These are phyloP conservation scores for Colletotrichum somersetense DNA, from an alignment of 2,329 filamentous ascomycete species.

Conservation along the genomic window DNA sequence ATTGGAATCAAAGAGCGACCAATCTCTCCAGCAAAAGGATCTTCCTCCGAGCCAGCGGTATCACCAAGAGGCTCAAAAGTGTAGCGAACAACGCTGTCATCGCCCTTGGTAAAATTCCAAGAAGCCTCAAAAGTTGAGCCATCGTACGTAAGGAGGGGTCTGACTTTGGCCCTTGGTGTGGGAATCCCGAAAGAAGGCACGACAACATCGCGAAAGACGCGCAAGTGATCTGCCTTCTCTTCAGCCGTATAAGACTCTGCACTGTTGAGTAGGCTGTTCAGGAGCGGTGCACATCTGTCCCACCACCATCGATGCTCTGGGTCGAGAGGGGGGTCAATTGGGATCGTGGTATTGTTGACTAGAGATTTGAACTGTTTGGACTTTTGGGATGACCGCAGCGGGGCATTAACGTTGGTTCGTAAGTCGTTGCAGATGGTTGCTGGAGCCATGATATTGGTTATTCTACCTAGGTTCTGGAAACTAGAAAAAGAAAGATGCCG, in stretches of 20 bases:
- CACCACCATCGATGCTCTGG: conserved; percentile 34
- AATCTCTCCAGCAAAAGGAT: conserved; percentile 31
- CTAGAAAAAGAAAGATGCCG: background rate
- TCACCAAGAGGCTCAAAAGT: conserved; percentile 34
- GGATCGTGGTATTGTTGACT: background rate
- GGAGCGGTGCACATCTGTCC: conserved; percentile 32
- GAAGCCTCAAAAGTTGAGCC: conserved; percentile 34
- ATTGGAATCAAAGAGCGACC: conserved; percentile 24
- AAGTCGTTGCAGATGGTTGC: background rate
- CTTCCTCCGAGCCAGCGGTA: conserved; percentile 20
- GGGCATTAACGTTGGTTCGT: background rate
- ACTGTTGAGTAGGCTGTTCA: conserved; percentile 29
- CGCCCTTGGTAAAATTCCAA: conserved; percentile 32
- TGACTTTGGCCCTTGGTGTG: conserved; percentile 24
- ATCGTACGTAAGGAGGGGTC: conserved; percentile 32
- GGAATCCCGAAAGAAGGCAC: conserved; percentile 31
- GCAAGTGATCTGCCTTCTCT: conserved; percentile 36
- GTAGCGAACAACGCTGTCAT: conserved; percentile 30
- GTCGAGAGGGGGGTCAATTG: conserved; percentile 29
- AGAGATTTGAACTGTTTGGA: background rate
- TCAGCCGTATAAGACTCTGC: conserved; percentile 27
- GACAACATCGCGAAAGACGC: conserved; percentile 38
- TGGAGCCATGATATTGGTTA: conserved; percentile 18
- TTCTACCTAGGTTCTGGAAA: background rate
- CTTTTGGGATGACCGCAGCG: background rate